phyloP scores from a whole-genome alignment of 2,329 filamentous ascomycete species.

The Calonectria honghensis region DNA sequence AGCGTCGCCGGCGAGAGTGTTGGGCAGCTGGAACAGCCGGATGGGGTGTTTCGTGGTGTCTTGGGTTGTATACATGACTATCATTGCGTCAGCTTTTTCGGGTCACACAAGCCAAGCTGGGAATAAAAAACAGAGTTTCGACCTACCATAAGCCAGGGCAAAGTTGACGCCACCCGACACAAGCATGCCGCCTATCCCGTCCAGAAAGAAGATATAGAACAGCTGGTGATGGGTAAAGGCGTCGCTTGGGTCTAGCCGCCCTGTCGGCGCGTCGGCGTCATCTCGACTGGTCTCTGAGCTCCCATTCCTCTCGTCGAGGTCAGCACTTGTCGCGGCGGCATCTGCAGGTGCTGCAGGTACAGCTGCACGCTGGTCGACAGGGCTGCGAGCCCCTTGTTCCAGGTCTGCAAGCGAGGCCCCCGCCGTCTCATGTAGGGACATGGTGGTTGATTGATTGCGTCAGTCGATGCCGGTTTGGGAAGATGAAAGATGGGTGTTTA shows the following conservation, averaged over 20 bases:
- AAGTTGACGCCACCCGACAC: conserved; percentile 70
- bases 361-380: conserved; percentile 36
- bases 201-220: conserved; percentile 68
- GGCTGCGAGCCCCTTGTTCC: conserved; percentile 44
- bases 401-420: conserved; percentile 46
- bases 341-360: conserved; percentile 9
- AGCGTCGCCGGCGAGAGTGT: conserved; percentile 69
- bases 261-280: conserved; percentile 1
- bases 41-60: conserved; percentile 62
- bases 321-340: not conserved
- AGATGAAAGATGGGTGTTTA: not conserved
- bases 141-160: conserved; percentile 67
- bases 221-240: conserved; percentile 64
- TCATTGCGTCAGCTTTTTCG: conserved; percentile 7
- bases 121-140: not conserved
- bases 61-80: conserved; percentile 69
- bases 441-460: conserved; percentile 16
- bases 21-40: conserved; percentile 69
- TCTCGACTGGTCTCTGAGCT: not conserved
- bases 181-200: conserved; percentile 66
- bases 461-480: conserved; percentile 15
- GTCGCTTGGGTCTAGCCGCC: conserved; percentile 59
- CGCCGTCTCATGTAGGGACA: conserved; percentile 51
- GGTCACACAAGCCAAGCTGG: too few relatives aligned
- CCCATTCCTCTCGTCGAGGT: not conserved